A percentile compares a stretch with the other conserved stretches of the same genome.
Conservation (phyloP, 345 rosid species). For the Anacardium occidentale region DNA sequence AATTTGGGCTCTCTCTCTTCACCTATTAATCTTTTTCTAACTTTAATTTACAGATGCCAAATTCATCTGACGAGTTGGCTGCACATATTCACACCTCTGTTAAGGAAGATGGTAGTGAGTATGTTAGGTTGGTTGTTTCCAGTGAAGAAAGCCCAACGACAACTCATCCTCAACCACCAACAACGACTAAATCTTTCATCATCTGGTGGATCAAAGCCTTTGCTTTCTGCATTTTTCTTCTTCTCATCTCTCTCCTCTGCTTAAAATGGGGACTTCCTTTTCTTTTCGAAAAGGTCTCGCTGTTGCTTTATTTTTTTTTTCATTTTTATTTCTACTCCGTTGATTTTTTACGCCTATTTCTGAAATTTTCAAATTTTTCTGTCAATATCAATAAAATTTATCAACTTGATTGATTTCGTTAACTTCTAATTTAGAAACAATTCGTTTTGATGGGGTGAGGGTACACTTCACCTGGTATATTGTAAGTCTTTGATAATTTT, state of each 20-base stretch:
- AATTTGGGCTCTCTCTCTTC: too few species aligned
- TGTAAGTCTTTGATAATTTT: background rate
- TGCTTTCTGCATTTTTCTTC: slow-evolving; percentile 24
- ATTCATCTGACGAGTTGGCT: slow-evolving; percentile 32
- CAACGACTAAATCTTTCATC: slow-evolving; percentile 23
- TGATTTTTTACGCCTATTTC: background rate
- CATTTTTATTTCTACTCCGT: background rate
- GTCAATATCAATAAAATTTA: too few species aligned
- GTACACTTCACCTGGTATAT: background rate
- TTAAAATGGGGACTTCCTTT: slow-evolving; percentile 87
- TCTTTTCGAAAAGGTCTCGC: slow-evolving; percentile 62
- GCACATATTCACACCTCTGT: background rate
- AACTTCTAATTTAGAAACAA: background rate
- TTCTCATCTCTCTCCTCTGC: slow-evolving; percentile 41
- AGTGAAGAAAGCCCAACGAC: slow-evolving; percentile 32
- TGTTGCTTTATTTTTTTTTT: background rate
- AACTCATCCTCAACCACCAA: slow-evolving; percentile 33
- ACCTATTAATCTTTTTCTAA: too few species aligned
- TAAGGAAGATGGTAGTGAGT: slow-evolving; percentile 58
- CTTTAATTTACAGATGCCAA: slow-evolving; percentile 32
- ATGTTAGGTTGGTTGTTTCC: slow-evolving; percentile 66
- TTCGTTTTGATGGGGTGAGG: background rate
- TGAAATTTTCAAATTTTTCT: too few species aligned
- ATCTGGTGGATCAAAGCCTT: slow-evolving; percentile 72
- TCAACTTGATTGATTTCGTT: background rate